Base-by-base conservation (phyloP, 805 yeast species). In the Monosporozyma siamensis region DNA sequence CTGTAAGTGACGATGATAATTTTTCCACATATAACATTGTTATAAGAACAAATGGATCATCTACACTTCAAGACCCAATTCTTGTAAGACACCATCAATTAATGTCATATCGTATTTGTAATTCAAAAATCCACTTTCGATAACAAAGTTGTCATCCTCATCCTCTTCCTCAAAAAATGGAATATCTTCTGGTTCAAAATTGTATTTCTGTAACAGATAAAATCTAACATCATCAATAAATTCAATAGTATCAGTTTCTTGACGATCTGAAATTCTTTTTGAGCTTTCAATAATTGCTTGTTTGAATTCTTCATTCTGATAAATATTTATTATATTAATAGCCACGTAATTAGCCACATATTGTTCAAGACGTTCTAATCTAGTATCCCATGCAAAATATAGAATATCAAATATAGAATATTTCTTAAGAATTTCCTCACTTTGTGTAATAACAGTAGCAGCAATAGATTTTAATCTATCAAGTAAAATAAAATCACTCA, bases 181-280 rank as follows among this genome's bases (percentile, higher is more conserved):
- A n/a, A 55, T 36, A 38, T 57, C 63, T 46, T 48, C 64, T 2
- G 51, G 48, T 31, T 59, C 63, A 34, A 61, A 44, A 7, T 53
- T 52, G 40, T 60, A 53, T 38, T 57, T 59, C 36, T 57, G 48
- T 12, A 60, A 42, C 37, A 84, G 58, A 48, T 78, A 80, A 58
- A 71, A 84, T 48, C 88, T 66, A 9, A 84, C 78, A 62, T 83
- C 94, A 59, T 83, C 95, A 22, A 84, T 67, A 50, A 84, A 64
- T 52, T 84, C 95, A 54, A 84, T 80, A 1, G 90, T 80, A 62
- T 84, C 95, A 0, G 83, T 80, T 46, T 78, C 85, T 50, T 84
- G 78, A 54, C 92, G 70, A 12, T 57, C 61, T 17, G 70, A 53
- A 39, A 84, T 82, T 50, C 85, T 64, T 12, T 53, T 48, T 0